Conservation (phyloP, 768 basidiomycete genomes). For the Xerocomellus chrysenteron region DNA sequence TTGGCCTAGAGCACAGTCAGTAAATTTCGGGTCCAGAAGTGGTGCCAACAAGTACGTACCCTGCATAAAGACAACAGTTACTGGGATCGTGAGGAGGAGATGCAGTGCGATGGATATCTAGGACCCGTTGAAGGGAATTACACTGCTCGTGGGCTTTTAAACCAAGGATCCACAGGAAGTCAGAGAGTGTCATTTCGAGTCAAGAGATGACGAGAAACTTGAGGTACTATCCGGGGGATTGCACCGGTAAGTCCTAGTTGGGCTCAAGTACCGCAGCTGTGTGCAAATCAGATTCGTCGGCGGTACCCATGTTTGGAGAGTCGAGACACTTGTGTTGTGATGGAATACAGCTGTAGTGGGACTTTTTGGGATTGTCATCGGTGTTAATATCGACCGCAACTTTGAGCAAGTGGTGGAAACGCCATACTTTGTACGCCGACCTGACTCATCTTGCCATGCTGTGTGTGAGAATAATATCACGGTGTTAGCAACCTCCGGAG, state of each 20-base stretch:
- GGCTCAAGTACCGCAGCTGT: slow-evolving; percentile 21
- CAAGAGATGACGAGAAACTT: slow-evolving; percentile 22
- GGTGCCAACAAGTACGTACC: slow-evolving; percentile 9
- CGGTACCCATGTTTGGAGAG: slow-evolving; percentile 19
- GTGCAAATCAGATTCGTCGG: slow-evolving; percentile 4
- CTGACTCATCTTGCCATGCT: slow-evolving; percentile 30
- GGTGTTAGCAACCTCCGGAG: slow-evolving; percentile 10
- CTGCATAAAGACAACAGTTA: slow-evolving; percentile 10
- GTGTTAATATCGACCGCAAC: slow-evolving; percentile 17
- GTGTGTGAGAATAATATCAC: slow-evolving; percentile 28
- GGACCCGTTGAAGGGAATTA: slow-evolving; percentile 5
- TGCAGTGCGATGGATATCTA: slow-evolving; percentile 2
- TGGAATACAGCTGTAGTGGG: slow-evolving; percentile 16
- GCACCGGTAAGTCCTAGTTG: slow-evolving; percentile 2
- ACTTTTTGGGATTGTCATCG: slow-evolving; percentile 19
- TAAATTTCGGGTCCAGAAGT: neutral
- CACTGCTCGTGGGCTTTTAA: slow-evolving; percentile 21
- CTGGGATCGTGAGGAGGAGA: slow-evolving; percentile 1
- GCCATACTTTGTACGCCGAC: slow-evolving; percentile 29
- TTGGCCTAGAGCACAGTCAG: slow-evolving; percentile 15
- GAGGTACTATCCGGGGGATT: slow-evolving; percentile 2
- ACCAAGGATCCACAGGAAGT: slow-evolving; percentile 24
- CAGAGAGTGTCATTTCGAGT: slow-evolving; percentile 22
- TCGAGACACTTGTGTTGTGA: slow-evolving; percentile 4
- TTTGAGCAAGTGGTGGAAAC: slow-evolving; percentile 19